Conservation (phyloP, 2,329 filamentous ascomycete genomes). For the Colletotrichum phormii region DNA sequence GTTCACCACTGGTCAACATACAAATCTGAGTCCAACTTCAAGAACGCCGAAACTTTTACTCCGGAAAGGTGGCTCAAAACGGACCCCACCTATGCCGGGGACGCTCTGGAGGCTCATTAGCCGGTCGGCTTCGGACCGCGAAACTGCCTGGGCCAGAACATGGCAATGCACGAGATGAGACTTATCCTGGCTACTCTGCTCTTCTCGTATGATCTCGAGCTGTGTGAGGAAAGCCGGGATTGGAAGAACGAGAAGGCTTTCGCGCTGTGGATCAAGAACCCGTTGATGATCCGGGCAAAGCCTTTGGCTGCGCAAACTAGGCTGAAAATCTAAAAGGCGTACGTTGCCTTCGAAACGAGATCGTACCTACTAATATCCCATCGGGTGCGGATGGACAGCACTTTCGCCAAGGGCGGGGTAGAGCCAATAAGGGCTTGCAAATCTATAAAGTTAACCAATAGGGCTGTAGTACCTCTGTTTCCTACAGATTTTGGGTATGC, state of each 20-base stretch:
- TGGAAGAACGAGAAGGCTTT: constrained; percentile 21
- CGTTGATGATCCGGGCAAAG: constrained; percentile 17
- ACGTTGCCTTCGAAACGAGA: too few species aligned
- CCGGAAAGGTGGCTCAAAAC: constrained; percentile 23
- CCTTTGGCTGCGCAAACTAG: background rate
- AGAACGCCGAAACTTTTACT: constrained; percentile 48
- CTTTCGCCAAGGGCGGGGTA: too few species aligned
- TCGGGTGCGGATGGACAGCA: too few species aligned
- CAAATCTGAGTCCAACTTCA: constrained; percentile 56
- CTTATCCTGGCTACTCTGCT: constrained; percentile 51
- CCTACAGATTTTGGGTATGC: too few species aligned
- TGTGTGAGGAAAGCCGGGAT: constrained; percentile 9
- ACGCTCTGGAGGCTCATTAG: constrained; percentile 56
- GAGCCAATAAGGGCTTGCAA: too few species aligned
- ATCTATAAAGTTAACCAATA: too few species aligned
- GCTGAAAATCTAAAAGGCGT: background rate
- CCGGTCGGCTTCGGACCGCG: constrained; percentile 65
- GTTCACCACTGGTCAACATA: constrained; percentile 58
- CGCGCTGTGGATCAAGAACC: constrained; percentile 26
- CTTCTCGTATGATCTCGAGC: constrained; percentile 14
- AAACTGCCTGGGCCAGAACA: constrained; percentile 66
- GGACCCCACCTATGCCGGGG: constrained; percentile 13
- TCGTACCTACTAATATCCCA: too few species aligned
- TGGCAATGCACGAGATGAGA: constrained; percentile 66
- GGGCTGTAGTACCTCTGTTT: too few species aligned